phyloP scores from a whole-genome alignment of 75 land plant species.

The Gnetum montanum region DNA sequence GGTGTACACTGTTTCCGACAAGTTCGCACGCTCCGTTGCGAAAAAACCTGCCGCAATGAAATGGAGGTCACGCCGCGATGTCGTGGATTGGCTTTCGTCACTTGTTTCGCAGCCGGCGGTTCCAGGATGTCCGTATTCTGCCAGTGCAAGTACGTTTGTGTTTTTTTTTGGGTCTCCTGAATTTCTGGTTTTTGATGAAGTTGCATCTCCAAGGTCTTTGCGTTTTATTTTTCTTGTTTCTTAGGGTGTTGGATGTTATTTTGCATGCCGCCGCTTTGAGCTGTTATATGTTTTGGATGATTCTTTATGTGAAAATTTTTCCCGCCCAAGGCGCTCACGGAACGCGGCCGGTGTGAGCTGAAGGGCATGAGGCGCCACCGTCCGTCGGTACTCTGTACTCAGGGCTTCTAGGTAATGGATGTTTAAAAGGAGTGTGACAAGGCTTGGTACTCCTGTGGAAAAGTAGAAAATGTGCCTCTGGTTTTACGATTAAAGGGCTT shows the following conservation, averaged over 20 bases:
- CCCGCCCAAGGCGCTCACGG: too few species aligned
- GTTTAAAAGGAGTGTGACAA: too few species aligned
- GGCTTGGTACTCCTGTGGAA: too few species aligned
- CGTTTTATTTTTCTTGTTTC: neutral
- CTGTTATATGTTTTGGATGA: too few species aligned
- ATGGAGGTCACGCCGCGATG: slow-evolving; percentile 68
- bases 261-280: too few species aligned
- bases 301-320: too few species aligned
- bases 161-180: neutral
- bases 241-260: neutral
- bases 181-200: neutral
- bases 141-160: neutral
- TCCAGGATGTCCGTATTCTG: neutral
- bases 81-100: slow-evolving; percentile 69
- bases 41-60: slow-evolving; percentile 16
- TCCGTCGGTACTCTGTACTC: too few species aligned
- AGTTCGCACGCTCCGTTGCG: slow-evolving; percentile 12
- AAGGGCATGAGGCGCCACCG: too few species aligned
- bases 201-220: neutral
- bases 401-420: too few species aligned
- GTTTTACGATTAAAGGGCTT: too few species aligned
- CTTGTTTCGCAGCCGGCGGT: slow-evolving; percentile 34
- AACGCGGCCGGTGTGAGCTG: too few species aligned
- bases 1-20: slow-evolving; percentile 37
- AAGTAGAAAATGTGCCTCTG: too few species aligned